Evolutionary conservation across 2,329 filamentous ascomycete genomes (phyloP).

Genomic region (Didymosphaeria variabile): DNA sequence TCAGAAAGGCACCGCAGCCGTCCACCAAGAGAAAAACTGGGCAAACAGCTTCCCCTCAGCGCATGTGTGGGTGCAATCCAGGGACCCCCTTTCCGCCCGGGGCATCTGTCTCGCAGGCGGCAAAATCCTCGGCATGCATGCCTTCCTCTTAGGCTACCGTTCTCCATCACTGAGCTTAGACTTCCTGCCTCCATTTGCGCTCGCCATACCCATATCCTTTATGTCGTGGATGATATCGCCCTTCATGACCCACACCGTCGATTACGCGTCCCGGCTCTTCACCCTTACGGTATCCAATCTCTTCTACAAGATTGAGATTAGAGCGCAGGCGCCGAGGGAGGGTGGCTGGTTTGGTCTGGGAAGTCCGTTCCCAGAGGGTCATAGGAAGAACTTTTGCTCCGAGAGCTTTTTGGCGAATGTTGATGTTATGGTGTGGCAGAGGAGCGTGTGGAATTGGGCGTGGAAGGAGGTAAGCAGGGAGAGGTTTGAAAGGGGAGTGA

Average conservation of each 20-base stretch:
- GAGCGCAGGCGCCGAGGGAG: slow-evolving; percentile 52
- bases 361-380: slow-evolving; percentile 58
- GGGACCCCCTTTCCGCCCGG: slow-evolving; percentile 26
- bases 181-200: slow-evolving; percentile 53
- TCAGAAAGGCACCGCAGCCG: slow-evolving; percentile 47
- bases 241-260: slow-evolving; percentile 52
- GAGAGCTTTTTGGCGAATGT: slow-evolving; percentile 59
- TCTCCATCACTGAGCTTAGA: slow-evolving; percentile 1
- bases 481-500: slow-evolving; percentile 55
- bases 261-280: slow-evolving; percentile 54
- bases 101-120: slow-evolving; percentile 46
- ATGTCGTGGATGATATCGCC: slow-evolving; percentile 47
- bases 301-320: slow-evolving; percentile 52
- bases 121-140: slow-evolving; percentile 48
- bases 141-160: slow-evolving; percentile 54
- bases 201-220: slow-evolving; percentile 26
- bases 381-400: slow-evolving; percentile 54
- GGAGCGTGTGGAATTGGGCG: slow-evolving; percentile 44
- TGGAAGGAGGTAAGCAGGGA: slow-evolving; percentile 54
- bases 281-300: slow-evolving; percentile 50
- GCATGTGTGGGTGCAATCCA: slow-evolving; percentile 51
- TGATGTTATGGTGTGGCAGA: slow-evolving; percentile 54
- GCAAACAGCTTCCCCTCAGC: slow-evolving; percentile 56
- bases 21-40: slow-evolving; percentile 64
- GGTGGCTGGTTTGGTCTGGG: slow-evolving; percentile 57